Evolutionary conservation across 2,329 filamentous ascomycete genomes (phyloP), one percentile per base, ranked within the genome.

Genomic region (Talaromyces sp.): DNA sequence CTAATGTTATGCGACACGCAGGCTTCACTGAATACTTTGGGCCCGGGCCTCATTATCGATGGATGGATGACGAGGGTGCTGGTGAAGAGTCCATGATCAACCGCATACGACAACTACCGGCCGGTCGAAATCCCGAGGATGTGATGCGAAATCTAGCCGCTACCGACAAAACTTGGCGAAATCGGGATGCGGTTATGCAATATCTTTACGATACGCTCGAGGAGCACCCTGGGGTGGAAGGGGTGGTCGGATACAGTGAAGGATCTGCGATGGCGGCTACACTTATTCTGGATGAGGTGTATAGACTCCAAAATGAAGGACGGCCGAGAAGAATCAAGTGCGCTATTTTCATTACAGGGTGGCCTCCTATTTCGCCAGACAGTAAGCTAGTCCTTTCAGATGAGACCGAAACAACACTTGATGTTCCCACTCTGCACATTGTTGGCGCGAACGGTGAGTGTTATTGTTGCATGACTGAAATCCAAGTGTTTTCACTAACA

Each of bases 161-260:
- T 64, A 64, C 63, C 56, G 61, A 31, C 51, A 63, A 61, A 59
- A 35, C 54, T 56, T 46, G 61, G 67, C 51, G 59, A 64, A n/a
- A 69, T 60, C 35, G 56, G 61, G 35, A 51, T 60, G 2, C 50
- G 48, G 59, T 65, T 39, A 65, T 77, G 31, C 64, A 73, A 5
- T 63, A 66, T n/a, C 40, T 77, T 1, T 69, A 77, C 62, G 66
- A 76, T 9, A 75, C 78, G 5, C 72, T 84, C 62, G 75, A 80
- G 15, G 72, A 78, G 3, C 21, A 59, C 28, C 51, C 57, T n/a
- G 51, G 50, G 5, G 31, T 82, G 58, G 78, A 81, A 59, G 83
- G 80, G 2, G 79, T 86, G 46, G 75, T 86, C 17, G 83, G 83
- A 1, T 86, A 85, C 63, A 84, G 82, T 0, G 83, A 86, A 65